Base-by-base conservation (phyloP, 192 early-diverging fungal species). In the Coemansia brasiliensis region DNA sequence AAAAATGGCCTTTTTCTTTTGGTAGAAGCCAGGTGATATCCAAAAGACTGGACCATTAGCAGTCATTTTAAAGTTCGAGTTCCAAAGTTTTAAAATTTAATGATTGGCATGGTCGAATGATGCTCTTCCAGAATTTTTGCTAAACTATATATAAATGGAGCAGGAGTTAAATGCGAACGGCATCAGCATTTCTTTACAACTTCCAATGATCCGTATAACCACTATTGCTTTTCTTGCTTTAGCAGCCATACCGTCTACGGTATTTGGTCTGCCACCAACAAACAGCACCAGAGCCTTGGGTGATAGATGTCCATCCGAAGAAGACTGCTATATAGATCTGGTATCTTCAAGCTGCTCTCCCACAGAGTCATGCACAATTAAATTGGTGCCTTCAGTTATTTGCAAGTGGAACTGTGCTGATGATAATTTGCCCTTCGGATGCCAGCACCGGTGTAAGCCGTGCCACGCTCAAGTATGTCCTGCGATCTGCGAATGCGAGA, bases 281-380 rank as follows among this genome's bases (percentile, higher is more conserved):
- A 24, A 37, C 32, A 20, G 3, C 0, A 12, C 40, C 20, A 44
- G 11, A 12, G 4, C 1, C 39, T 24, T 20, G 5, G 20, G 18
- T 13, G 39, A 18, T 1, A 58, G 22, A 15, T 75, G 73, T 35
- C 73, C 66, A 1, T 29, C 37, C 2, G 39, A 61, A 5, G 35
- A 37, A 48, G 51, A 55, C 37, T 75, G 73, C 59, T 75, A 75
- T 50, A 10, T 20, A 5, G 66, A 75, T 15, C 10, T 20, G 2
- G 35, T 62, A 0, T n/a, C 12, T 7, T 55, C 66, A n/a, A 25
- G 24, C 11, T 32, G 45, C 18, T 65, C 58, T 16, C 39, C 18
- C 18, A 46, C 20, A 2, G 44, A 46, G 12, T 15, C 24, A 9
- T 46, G 44, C 13, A 46, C 44, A 9, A 22, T 46, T 9, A 46